Conservation (phyloP, 345 rosid genomes). For the Gossypium stocksii region DNA sequence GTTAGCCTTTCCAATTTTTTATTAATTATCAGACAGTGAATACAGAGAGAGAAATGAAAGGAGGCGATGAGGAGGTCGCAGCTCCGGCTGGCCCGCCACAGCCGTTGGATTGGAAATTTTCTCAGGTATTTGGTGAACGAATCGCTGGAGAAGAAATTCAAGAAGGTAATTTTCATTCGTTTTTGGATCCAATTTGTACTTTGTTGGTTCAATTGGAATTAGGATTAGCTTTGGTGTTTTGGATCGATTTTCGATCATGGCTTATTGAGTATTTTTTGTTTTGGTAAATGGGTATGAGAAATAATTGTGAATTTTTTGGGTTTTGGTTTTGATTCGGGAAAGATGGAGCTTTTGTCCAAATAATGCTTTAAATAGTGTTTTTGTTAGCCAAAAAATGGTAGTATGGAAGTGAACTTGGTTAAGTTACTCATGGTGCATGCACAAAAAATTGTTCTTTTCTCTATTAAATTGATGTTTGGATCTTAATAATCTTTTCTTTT, state of each 20-base stretch:
- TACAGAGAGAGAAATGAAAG: constrained; percentile 40
- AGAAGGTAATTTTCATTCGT: constrained; percentile 45
- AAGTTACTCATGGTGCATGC: constrained; percentile 11
- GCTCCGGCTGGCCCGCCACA: constrained; percentile 40
- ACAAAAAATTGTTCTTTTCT: neutral
- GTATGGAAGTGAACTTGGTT: constrained; percentile 3
- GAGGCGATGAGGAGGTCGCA: constrained; percentile 47
- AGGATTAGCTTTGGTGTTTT: constrained; percentile 39
- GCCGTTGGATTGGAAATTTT: constrained; percentile 89
- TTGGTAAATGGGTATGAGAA: constrained; percentile 21
- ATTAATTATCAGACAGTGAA: too few relatives aligned
- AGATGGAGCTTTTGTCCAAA: neutral
- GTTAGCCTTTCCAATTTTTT: too few relatives aligned
- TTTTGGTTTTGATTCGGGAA: neutral
- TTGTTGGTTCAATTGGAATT: constrained; percentile 15
- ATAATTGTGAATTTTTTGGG: constrained; percentile 2
- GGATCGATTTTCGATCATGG: constrained; percentile 63
- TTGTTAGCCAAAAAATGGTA: neutral
- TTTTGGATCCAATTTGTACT: constrained; percentile 46
- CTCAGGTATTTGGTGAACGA: constrained; percentile 96
- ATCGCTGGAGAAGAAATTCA: constrained; percentile 94
- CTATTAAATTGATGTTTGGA: neutral
- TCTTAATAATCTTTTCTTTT: neutral
- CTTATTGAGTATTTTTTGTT: constrained; percentile 30
- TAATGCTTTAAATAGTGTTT: neutral